These are phyloP conservation scores for Sporisorium reilianum DNA, from an alignment of 1,284 basidiomycete genomes.

Conservation along the genomic window DNA sequence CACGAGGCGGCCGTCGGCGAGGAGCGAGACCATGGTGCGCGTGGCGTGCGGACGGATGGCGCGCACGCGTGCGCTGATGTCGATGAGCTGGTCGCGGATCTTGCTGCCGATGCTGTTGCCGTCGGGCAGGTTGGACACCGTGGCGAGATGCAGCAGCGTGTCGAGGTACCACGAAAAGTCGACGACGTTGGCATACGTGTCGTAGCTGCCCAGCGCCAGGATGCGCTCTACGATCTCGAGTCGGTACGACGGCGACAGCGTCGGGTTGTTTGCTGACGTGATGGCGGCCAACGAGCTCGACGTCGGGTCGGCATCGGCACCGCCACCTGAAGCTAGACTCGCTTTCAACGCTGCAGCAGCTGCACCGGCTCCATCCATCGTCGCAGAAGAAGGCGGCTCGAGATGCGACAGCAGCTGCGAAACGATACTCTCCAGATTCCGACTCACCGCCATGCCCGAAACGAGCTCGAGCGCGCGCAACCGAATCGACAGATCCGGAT, in stretches of 20 bases:
- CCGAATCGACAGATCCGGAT: constrained; percentile 93
- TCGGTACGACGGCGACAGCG: constrained; percentile 80
- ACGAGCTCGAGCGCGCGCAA: constrained; percentile 94
- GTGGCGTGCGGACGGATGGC: constrained; percentile 83
- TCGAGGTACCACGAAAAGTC: constrained; percentile 98
- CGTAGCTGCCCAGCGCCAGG: constrained; percentile 82
- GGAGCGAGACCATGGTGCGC: constrained; percentile 80
- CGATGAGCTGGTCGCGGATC: constrained; percentile 85
- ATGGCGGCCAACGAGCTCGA: constrained; percentile 34
- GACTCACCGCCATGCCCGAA: constrained; percentile 85
- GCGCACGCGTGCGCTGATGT: constrained; percentile 84
- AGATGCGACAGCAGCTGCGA: constrained; percentile 88
- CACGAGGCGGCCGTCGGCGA: constrained; percentile 74
- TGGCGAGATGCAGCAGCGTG: constrained; percentile 77
- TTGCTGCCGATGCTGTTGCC: constrained; percentile 76
- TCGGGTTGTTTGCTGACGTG: constrained; percentile 59
- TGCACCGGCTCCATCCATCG: constrained; percentile 59
- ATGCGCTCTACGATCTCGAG: constrained; percentile 83
- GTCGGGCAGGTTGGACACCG: constrained; percentile 76
- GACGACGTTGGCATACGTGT: constrained; percentile 85
- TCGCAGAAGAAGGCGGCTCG: constrained; percentile 73
- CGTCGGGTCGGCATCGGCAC: constrained; percentile 51
- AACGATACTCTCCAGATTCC: constrained; percentile 88
- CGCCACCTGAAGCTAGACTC: constrained; percentile 71
- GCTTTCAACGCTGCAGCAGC: constrained; percentile 71